Evolutionary conservation across 805 yeast species (phyloP), one percentile per base, ranked within the genome.

Genomic region (Wickerhamomyces xylosicus): DNA sequence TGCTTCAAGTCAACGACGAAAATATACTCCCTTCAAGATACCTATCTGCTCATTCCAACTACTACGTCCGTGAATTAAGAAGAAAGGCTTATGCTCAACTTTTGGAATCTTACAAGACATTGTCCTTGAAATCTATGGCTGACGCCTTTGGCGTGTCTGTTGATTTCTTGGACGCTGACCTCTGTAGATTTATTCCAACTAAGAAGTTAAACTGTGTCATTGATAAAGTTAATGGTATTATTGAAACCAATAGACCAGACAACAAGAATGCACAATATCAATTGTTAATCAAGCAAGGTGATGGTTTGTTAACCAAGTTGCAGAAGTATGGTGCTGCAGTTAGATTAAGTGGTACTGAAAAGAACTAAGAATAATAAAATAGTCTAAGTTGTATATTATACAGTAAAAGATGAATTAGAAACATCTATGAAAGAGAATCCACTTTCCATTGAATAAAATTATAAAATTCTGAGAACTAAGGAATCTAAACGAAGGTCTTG

Each of bases 241-340:
- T 92, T 47, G 94, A 85, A 59, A 92, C 98, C 15, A 92, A 87
- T 62, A 74, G 97, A 49, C 96, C 97, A 2, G 98, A 92, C 59
- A 87, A 83, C 64, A 92, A 92, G 64, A 90, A 92, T 57, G 83
- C 85, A 41, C 97, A 90, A 63, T 92, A 89, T 61, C 95, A 87
- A 57, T 61, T 69, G 46, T 71, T 92, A 53, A 79, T 92, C 53
- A 87, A 85, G 61, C 94, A 82, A 57, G 97, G 98, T 46, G 98
- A 92, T 56, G 77, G 79, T 2, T 69, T 92, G 52, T 74, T 92
- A 58, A 90, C 98, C 15, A 92, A 90, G 61, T 71, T 92, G 56
- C 98, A 92, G 61, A 92, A 89, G 61, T 92, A 90, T 52, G 95
- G 95, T 35, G 96, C 97, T 34, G 96, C 97, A 18, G 97, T 92